Percentiles rank a stretch among this genome's conserved stretches.
Evolutionary conservation across 202 grass and related monocot species (phyloP).

Genomic region (Schoenoplectus tabernaemontani): DNA sequence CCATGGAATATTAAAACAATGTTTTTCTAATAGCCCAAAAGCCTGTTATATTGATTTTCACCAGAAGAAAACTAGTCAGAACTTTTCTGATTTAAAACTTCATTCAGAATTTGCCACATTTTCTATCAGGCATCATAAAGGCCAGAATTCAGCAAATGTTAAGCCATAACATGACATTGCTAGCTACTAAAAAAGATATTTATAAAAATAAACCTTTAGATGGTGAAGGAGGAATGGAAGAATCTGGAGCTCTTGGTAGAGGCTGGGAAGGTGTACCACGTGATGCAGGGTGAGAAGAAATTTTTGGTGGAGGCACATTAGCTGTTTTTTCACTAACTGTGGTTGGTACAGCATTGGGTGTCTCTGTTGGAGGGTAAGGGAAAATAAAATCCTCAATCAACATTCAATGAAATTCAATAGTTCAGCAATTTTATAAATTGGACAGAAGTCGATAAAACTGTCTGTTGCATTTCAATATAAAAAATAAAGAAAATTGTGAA

Average conservation of each 20-base stretch:
- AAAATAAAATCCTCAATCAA: background rate
- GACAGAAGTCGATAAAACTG: background rate
- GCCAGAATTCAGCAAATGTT: too few relatives aligned
- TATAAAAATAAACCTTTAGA: conserved; percentile 39
- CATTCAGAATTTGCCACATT: too few relatives aligned
- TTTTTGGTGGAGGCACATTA: conserved; percentile 31
- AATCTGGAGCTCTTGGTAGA: conserved; percentile 21
- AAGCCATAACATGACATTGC: background rate
- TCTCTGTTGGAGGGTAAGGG: background rate
- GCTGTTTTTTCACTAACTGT: conserved; percentile 26
- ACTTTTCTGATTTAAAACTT: background rate
- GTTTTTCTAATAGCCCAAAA: background rate
- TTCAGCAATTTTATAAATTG: background rate
- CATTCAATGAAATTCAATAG: background rate
- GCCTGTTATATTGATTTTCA: background rate
- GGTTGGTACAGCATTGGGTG: background rate
- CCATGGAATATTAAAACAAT: background rate
- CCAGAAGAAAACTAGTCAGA: conserved; percentile 11
- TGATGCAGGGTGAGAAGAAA: conserved; percentile 34
- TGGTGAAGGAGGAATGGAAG: conserved; percentile 36
- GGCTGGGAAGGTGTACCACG: conserved; percentile 21
- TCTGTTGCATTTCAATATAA: background rate
- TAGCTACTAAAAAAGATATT: background rate
- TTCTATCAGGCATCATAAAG: background rate
- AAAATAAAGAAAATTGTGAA: too few relatives aligned